Evolutionary conservation across 306 rosid species (phyloP).

Genomic region (Cucumis melo): DNA sequence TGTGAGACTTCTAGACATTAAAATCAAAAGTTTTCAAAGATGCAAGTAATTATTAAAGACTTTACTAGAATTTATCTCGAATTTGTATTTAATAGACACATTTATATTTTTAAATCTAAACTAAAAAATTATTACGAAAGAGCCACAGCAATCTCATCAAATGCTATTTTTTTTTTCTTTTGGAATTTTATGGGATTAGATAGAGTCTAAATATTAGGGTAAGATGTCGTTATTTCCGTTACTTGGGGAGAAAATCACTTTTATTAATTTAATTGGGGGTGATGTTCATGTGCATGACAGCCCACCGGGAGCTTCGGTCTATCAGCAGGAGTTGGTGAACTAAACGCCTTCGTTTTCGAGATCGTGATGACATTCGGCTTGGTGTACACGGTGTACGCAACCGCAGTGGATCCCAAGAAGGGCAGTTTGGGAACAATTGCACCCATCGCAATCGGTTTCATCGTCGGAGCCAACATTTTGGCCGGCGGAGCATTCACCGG

Average conservation of each 20-base stretch:
- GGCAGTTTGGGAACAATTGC: slow-evolving; percentile 43
- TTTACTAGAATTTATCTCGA: too few species aligned
- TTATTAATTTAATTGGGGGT: not conserved
- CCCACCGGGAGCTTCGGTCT: slow-evolving; percentile 32
- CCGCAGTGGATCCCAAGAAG: slow-evolving; percentile 57
- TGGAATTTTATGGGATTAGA: too few species aligned
- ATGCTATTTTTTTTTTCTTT: too few species aligned
- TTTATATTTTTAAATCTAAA: too few species aligned
- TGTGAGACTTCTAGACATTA: too few species aligned
- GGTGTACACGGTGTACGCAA: slow-evolving; percentile 65
- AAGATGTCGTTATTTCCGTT: not conserved
- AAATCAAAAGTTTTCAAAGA: too few species aligned
- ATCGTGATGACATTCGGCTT: slow-evolving; percentile 62
- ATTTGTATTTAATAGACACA: too few species aligned
- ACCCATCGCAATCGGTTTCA: slow-evolving; percentile 65
- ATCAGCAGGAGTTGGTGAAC: slow-evolving; percentile 40
- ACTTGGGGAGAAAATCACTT: not conserved
- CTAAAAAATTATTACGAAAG: too few species aligned
- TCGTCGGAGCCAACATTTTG: slow-evolving; percentile 58
- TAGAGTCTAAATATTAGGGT: not conserved
- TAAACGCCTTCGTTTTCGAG: slow-evolving; percentile 52
- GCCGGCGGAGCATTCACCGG: slow-evolving; percentile 60
- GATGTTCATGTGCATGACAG: slow-evolving; percentile 16
- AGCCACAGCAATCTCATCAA: too few species aligned
- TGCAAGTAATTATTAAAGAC: too few species aligned